phyloP scores from a whole-genome alignment of 192 early-diverging fungal species.

The Spizellomyces sp. region DNA sequence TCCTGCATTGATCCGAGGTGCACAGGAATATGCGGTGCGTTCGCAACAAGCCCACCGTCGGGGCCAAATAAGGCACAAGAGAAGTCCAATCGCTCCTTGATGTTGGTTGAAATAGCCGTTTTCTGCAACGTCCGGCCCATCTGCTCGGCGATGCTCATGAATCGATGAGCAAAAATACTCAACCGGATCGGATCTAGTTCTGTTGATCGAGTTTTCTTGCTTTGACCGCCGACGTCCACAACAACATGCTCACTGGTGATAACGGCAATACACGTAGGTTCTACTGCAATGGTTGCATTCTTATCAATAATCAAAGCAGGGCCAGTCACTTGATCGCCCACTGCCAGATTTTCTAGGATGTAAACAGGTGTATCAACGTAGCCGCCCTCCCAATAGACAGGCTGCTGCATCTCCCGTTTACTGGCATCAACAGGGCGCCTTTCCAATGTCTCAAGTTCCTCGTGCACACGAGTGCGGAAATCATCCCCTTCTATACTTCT shows the following conservation, averaged over 20 bases:
- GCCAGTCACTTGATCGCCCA: slow-evolving; percentile 74
- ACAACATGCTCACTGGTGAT: slow-evolving; percentile 68
- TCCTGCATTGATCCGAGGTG: slow-evolving; percentile 94
- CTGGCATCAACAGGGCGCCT: not conserved
- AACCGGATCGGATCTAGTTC: slow-evolving; percentile 88
- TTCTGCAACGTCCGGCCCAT: slow-evolving; percentile 48
- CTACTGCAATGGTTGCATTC: slow-evolving; percentile 86
- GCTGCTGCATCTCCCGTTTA: slow-evolving; percentile 40
- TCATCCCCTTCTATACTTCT: slow-evolving; percentile 25
- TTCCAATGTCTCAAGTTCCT: slow-evolving; percentile 48
- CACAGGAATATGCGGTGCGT: slow-evolving; percentile 87
- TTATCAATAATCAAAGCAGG: slow-evolving; percentile 91
- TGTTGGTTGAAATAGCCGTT: slow-evolving; percentile 94
- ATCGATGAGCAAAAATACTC: slow-evolving; percentile 91
- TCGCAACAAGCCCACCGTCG: slow-evolving; percentile 61
- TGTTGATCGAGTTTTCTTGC: slow-evolving; percentile 46
- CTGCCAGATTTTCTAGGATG: slow-evolving; percentile 58
- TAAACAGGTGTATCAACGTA: slow-evolving; percentile 74
- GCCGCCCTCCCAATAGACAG: slow-evolving; percentile 81
- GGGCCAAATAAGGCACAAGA: slow-evolving; percentile 95
- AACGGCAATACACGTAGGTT: slow-evolving; percentile 74
- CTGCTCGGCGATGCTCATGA: slow-evolving; percentile 87
- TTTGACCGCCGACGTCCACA: slow-evolving; percentile 22
- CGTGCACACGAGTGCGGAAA: slow-evolving; percentile 42
- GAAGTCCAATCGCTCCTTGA: slow-evolving; percentile 98